A percentile compares a stretch with the other conserved stretches of the same genome.
Conservation (phyloP, 805 yeast species). For the Ogataea degrootiae region DNA sequence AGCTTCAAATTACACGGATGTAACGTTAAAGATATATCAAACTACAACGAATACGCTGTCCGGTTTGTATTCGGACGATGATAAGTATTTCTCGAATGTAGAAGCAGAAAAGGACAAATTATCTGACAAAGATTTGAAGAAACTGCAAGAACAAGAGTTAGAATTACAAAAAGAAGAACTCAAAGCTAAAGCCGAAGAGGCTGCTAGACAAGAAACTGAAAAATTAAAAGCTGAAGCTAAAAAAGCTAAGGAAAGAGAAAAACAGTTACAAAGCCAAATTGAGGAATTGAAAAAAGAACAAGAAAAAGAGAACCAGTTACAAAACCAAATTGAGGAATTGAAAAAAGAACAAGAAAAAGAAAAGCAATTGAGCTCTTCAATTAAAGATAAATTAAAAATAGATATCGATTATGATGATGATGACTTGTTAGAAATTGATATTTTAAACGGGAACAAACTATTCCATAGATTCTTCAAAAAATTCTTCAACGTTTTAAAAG, state of each 20-base stretch:
- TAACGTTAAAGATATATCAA: not conserved
- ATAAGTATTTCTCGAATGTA: not conserved
- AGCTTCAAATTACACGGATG: not conserved
- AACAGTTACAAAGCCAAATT: not conserved
- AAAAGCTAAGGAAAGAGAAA: not conserved
- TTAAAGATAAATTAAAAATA: not conserved
- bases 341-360: not conserved
- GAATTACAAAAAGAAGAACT: not conserved
- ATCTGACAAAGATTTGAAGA: not conserved
- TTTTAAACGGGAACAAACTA: constrained; percentile 1
- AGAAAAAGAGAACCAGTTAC: not conserved
- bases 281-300: not conserved
- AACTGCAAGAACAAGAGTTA: not conserved
- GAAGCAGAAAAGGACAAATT: not conserved
- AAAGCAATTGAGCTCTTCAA: not conserved
- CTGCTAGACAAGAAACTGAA: not conserved
- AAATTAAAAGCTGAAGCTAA: not conserved
- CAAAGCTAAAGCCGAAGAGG: not conserved
- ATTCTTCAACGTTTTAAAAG: constrained; percentile 7
- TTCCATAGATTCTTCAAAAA: constrained; percentile 9
- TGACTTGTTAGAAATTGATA: constrained; percentile 1
- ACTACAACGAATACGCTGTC: not conserved
- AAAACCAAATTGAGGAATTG: not conserved
- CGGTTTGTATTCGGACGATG: not conserved
- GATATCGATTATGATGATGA: constrained; percentile 2